Conservation (phyloP, 495 filamentous ascomycete species). For the Aspergillus asperescens region DNA sequence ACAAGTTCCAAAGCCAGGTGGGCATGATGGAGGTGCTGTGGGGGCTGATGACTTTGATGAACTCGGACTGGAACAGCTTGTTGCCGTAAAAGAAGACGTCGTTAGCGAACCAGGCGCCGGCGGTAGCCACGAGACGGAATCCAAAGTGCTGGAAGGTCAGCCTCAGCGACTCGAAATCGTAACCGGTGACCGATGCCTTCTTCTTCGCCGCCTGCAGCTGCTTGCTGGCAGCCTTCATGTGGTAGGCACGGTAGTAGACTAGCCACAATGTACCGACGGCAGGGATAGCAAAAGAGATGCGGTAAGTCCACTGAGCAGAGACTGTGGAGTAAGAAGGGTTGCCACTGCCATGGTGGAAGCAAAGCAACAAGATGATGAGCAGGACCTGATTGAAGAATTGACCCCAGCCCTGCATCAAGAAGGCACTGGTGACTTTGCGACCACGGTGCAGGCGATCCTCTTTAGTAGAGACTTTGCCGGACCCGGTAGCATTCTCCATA, state of each 20-base stretch:
- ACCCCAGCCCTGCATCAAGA: conserved; percentile 97
- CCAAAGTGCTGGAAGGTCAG: conserved; percentile 75
- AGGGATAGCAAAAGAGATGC: conserved; percentile 77
- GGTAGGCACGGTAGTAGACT: conserved; percentile 82
- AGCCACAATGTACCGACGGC: conserved; percentile 88
- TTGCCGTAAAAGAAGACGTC: conserved; percentile 98
- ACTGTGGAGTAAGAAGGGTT: conserved; percentile 66
- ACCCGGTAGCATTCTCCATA: conserved; percentile 84
- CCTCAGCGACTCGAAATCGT: conserved; percentile 73
- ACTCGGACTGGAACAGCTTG: conserved; percentile 90
- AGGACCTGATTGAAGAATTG: conserved; percentile 86
- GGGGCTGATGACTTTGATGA: conserved; percentile 69
- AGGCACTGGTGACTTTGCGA: conserved; percentile 84
- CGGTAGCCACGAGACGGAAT: conserved; percentile 75
- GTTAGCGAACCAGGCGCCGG: conserved; percentile 82
- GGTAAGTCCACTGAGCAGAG: conserved; percentile 76
- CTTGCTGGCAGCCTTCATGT: conserved; percentile 74
- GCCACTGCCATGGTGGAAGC: conserved; percentile 71
- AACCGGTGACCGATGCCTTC: conserved; percentile 79
- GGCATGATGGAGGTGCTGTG: conserved; percentile 67
- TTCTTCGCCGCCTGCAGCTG: conserved; percentile 72
- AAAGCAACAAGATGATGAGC: conserved; percentile 72
- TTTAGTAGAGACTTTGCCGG: conserved; percentile 78
- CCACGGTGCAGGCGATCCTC: conserved; percentile 91
- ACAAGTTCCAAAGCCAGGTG: conserved; percentile 82